A percentile compares a stretch with the other conserved stretches of the same genome.
Conservation (phyloP, 2,329 filamentous ascomycete species). For the Venturia asperata region DNA sequence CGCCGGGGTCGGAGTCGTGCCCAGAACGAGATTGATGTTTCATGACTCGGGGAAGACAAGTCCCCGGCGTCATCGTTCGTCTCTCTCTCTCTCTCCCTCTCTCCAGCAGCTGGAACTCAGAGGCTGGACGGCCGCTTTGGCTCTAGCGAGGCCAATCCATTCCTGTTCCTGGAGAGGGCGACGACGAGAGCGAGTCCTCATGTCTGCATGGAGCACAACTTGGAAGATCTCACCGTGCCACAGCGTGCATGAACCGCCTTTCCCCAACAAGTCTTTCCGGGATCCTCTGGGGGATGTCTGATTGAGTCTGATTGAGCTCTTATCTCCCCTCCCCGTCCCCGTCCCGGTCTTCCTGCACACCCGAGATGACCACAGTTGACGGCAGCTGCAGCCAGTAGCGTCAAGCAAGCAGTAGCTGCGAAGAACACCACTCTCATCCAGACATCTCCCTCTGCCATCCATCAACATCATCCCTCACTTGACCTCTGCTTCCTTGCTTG, state of each 20-base stretch:
- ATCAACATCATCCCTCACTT: background rate
- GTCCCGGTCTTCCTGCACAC: background rate
- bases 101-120: background rate
- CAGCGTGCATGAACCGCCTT: background rate
- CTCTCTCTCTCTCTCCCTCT: too few species aligned
- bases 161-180: background rate
- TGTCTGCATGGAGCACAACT: background rate
- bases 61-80: background rate
- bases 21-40: background rate
- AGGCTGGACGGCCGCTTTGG: background rate
- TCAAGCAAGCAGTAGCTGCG: background rate
- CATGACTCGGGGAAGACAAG: background rate
- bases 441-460: too few species aligned
- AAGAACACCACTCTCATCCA: background rate
- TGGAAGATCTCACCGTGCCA: background rate
- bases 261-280: slow-evolving; percentile 4
- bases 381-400: background rate
- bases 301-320: background rate
- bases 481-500: background rate
- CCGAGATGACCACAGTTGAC: background rate
- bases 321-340: background rate
- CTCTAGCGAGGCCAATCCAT: background rate
- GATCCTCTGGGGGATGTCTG: too few species aligned
- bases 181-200: background rate
- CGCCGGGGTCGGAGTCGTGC: background rate